Evolutionary conservation across 257 asterid species (phyloP), one percentile per base, ranked within the genome.

Genomic region (Ligustrum vulgare): DNA sequence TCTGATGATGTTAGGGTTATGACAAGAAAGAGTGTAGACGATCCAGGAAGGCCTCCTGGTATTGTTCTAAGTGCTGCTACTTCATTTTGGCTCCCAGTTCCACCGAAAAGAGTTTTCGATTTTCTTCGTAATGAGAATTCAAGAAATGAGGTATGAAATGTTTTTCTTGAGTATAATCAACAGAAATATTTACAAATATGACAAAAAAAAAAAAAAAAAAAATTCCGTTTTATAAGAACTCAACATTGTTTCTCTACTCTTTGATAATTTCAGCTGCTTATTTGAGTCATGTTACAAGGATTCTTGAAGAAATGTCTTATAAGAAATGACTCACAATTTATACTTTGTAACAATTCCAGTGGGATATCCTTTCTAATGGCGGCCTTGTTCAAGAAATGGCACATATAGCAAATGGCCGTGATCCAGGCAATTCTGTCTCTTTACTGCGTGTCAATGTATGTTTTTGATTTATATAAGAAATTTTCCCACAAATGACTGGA

Each of bases 321-420:
- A n/a, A 51, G 4, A n/a, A 60, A 60, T 60, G 23, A 60, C 67
- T 8, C 6, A 25, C 4, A 10, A 9, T 66, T 4, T 34, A 3
- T n/a, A 12, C 3, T 47, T 16, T 60, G 18, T 35, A 12, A 6
- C 43, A 10, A n/a, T 13, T 66, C 11, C 76, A 93, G 98, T 94
- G 98, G 98, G 98, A 94, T 78, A 94, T 94, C 69, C 94, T 94
- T 6, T 94, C 98, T 8, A 94, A 94, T 51, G 98, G 97, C 16
- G 98, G 96, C 35, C 90, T 91, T 10, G 97, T 91, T 69, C 97
- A 91, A 89, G 98, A 94, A 83, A 92, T 92, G 96, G 97, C 97
- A 2, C 96, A 93, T 60, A 90, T 93, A 23, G 98, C 98, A 18
- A 91, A 90, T 74, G 98, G 98, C 35, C 97, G 96, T 0, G 96